Base-by-base conservation (phyloP, 1,139 yeast genomes). In the Zygosaccharomyces pseudobailii region DNA sequence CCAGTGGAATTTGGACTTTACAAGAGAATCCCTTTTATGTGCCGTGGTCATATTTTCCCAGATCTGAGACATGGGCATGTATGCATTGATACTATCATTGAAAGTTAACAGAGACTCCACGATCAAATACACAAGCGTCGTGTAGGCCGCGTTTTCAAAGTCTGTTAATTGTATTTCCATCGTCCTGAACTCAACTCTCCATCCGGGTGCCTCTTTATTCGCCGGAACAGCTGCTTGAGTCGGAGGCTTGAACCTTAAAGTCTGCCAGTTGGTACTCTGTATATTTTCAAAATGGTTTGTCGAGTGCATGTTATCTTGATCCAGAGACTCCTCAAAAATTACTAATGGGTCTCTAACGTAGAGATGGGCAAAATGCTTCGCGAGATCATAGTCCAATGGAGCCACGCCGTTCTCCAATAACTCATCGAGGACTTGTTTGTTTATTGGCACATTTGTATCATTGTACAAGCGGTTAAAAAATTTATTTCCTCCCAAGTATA, bases 231-330 rank as follows among this genome's bases (percentile, higher is more conserved):
- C 75, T 21, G 59, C 51, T 66, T 77, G 71, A 55, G 79, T 61
- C 1, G 87, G 83, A 1, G 97, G 97, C 70, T 92, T 92, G 73
- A 92, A 92, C 56, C 99, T 76, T 59, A 92, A 71, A 1, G 97
- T 87, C 71, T 92, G 98, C 99, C 99, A 92, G 65, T 92, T 92
- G 6, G 99, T 94, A 41, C 95, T 85, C 71, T 94, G 98, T 52
- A 92, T 82, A 69, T 94, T 92, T 66, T 92, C 98, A 69, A 92
- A 94, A 70, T 94, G 98, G 62, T 90, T 97, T 48, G 87, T 87
- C 40, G 87, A 88, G 13, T 70, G 68, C 7, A 64, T 60, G 57
- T 87, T 86, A 63, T 89, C 83, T 62, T 87, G 96, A 17, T 58
- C 49, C 20, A 90, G 69, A 48, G 86, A 73, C 69, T 92, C 98